Evolutionary conservation across 2,329 filamentous ascomycete species (phyloP).

Genomic region (Drechslerella dactyloides): DNA sequence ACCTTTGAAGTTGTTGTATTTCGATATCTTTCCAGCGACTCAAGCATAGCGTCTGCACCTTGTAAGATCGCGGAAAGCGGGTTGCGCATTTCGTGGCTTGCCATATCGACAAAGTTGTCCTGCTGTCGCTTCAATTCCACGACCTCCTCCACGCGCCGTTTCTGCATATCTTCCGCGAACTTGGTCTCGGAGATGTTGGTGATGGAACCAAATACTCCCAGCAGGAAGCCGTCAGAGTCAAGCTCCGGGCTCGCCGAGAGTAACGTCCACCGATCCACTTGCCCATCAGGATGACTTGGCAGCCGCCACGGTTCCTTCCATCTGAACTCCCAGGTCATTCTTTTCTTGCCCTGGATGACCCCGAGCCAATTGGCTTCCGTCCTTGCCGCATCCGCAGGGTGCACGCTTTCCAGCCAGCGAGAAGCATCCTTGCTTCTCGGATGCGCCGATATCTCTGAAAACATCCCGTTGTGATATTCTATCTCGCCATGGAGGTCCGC

Average conservation of each 20-base stretch:
- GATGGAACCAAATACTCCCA: conserved; percentile 48
- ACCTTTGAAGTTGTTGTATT: conserved; percentile 26
- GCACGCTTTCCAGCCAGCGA: conserved; percentile 47
- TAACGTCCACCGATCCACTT: conserved; percentile 43
- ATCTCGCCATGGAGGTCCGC: conserved; percentile 74
- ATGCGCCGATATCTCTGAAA: conserved; percentile 60
- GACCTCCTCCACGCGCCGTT: conserved; percentile 58
- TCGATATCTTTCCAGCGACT: conserved; percentile 45
- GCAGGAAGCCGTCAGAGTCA: conserved; percentile 37
- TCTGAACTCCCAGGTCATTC: conserved; percentile 49
- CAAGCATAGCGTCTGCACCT: conserved; percentile 73
- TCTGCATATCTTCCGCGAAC: conserved; percentile 52
- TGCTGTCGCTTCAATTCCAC: conserved; percentile 71
- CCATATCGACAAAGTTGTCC: conserved; percentile 73
- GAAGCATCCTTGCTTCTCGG: conserved; percentile 32
- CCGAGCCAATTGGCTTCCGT: conserved; percentile 39
- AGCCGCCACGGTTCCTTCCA: conserved; percentile 42
- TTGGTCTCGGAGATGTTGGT: conserved; percentile 52
- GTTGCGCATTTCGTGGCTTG: conserved; percentile 74
- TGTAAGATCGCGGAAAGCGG: conserved; percentile 76
- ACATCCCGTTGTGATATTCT: conserved; percentile 82
- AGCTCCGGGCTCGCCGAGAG: conserved; percentile 47
- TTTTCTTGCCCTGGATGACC: conserved; percentile 35
- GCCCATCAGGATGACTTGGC: conserved; percentile 37
- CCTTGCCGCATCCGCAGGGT: conserved; percentile 30